Base-by-base conservation (phyloP, 805 yeast species). In the Candida hispaniensis region DNA sequence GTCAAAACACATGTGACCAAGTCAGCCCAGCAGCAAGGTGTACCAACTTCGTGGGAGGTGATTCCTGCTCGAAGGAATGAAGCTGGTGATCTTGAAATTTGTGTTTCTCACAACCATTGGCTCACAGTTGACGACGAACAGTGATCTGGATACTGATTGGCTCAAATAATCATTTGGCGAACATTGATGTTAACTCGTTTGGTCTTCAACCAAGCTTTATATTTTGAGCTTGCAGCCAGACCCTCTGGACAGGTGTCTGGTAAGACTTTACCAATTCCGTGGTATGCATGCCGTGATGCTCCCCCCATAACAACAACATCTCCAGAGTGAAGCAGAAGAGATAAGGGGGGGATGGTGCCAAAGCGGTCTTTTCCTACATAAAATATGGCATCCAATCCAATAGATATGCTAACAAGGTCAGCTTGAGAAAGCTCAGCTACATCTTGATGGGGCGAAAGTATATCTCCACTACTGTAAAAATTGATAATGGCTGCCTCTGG, bases 401-500 rank as follows among this genome's bases (percentile, higher is more conserved):
- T 34, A 11, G 60, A 52, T 13, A 60, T 38, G 12, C 62, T 55
- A n/a, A 62, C 48, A 8, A 62, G 48, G 30, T 60, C 64, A 3
- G 50, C 53, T 3, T 35, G 24, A 7, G 55, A 48, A 14, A 44
- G 44, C 45, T 63, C 67, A 19, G 67, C 63, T 4, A 60, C 59
- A 27, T 63, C 67, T 39, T 58, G 63, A 38, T 63, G 67, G 3
- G 66, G 63, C 1, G 63, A 56, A 5, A 62, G 49, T 21, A 52
- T 61, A 33, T 62, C 67, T 9, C 67, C 66, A 9, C 60, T 61
- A 10, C 58, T 47, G 41, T 63, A 63, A 39, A 59, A 63, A 41
- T 63, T 63, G 27, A 63, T 56, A 29, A 63, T 63, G 4, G 64
- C 63, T 2, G 62, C 67, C 30, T 62, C 58, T 4, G 66, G 54